A percentile compares a stretch with the other conserved stretches of the same genome.
These are phyloP conservation scores for Penicillium antarcticum DNA, from an alignment of 495 filamentous ascomycete genomes.

Conservation along the genomic window DNA sequence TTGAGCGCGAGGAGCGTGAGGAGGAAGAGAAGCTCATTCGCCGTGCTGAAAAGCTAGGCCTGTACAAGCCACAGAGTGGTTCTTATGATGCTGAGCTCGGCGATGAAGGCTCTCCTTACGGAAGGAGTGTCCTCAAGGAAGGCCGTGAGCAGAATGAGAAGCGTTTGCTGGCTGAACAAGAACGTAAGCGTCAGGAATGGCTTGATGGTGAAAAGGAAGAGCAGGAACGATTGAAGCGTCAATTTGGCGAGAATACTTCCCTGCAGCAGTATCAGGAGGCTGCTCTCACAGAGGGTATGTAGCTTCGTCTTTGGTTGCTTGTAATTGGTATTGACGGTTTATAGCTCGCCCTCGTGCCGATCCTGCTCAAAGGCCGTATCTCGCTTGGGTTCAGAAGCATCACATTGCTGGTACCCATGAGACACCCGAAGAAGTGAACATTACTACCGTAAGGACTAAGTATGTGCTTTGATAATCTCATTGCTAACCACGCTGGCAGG, in stretches of 20 bases:
- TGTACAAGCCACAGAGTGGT: conserved; percentile 51
- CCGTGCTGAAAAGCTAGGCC: conserved; percentile 39
- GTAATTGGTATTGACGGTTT: conserved; percentile 8
- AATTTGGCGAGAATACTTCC: conserved; percentile 44
- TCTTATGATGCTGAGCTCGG: conserved; percentile 41
- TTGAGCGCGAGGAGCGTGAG: conserved; percentile 55
- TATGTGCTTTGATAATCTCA: neutral
- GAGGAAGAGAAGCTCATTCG: conserved; percentile 41
- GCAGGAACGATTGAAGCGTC: conserved; percentile 35
- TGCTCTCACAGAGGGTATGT: conserved; percentile 35
- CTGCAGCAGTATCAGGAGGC: conserved; percentile 46
- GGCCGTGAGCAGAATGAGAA: conserved; percentile 46
- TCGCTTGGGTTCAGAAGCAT: conserved; percentile 51
- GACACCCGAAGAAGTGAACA: conserved; percentile 26
- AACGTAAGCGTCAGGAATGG: conserved; percentile 44
- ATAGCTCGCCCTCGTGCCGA: conserved; percentile 43
- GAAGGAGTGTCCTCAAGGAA: conserved; percentile 48
- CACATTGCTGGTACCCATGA: conserved; percentile 37
- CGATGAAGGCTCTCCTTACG: conserved; percentile 37
- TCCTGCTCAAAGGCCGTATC: conserved; percentile 35
- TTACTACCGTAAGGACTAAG: conserved; percentile 32
- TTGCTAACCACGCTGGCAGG: conserved; percentile 19
- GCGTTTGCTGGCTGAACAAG: conserved; percentile 43
- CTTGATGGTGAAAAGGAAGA: conserved; percentile 40
- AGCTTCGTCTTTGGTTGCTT: neutral